Conservation (phyloP, 2,329 filamentous ascomycete species). For the Ophiostoma sp. region DNA sequence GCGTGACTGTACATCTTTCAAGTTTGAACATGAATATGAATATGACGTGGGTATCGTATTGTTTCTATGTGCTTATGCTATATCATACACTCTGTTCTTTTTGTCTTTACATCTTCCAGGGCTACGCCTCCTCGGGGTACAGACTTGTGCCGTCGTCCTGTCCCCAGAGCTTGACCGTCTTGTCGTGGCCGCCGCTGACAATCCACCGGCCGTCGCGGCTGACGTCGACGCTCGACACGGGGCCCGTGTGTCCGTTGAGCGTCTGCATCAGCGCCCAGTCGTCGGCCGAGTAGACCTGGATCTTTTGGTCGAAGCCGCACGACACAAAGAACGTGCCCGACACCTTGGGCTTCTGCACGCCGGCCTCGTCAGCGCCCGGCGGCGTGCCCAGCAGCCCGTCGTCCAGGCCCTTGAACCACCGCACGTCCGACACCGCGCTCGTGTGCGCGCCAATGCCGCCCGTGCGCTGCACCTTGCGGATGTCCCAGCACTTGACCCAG, state of each 20-base stretch:
- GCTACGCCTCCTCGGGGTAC: slow-evolving; percentile 16
- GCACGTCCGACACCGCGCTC: slow-evolving; percentile 83
- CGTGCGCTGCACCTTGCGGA: slow-evolving; percentile 77
- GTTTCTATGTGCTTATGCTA: neutral
- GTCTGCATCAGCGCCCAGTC: slow-evolving; percentile 90
- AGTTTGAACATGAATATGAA: neutral
- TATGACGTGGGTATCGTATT: slow-evolving; percentile 19
- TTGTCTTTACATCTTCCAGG: too few relatives aligned
- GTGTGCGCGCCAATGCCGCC: slow-evolving; percentile 87
- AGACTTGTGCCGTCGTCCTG: slow-evolving; percentile 61
- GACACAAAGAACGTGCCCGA: slow-evolving; percentile 88
- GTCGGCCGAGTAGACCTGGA: slow-evolving; percentile 93
- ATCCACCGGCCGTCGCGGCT: slow-evolving; percentile 86
- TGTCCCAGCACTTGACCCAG: slow-evolving; percentile 97
- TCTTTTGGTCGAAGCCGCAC: slow-evolving; percentile 86
- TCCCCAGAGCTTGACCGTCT: slow-evolving; percentile 94
- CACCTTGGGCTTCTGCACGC: slow-evolving; percentile 68
- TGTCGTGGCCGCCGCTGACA: slow-evolving; percentile 86
- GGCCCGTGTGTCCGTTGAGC: slow-evolving; percentile 83
- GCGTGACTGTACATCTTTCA: too few relatives aligned
- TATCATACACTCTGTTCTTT: slow-evolving; percentile 6
- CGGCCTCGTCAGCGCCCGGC: slow-evolving; percentile 55
- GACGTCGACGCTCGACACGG: slow-evolving; percentile 85
- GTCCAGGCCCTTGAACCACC: slow-evolving; percentile 88
- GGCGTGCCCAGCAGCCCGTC: slow-evolving; percentile 59